Base-by-base conservation (phyloP, 164 flowering plant species). In the Umbellularia californica region DNA sequence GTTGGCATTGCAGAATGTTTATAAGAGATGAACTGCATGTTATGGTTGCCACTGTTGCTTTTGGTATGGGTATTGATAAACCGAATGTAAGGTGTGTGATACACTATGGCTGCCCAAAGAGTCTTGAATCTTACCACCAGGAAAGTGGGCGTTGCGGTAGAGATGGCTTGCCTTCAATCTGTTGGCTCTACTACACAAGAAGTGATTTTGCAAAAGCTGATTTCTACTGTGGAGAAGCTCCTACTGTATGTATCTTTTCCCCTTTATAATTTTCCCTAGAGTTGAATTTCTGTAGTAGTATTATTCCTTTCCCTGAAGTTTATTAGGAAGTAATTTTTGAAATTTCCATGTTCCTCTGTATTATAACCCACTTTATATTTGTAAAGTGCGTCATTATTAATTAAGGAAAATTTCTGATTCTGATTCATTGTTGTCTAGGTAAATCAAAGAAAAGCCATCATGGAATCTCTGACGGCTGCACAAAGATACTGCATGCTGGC, bases 51-150 rank as follows among this genome's bases (percentile, higher is more conserved):
- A 88, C 92, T 68, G 70, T 88, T 79, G 92, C 92, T 77, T 88
- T 88, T 82, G 92, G 92, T 58, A 88, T 88, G 92, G 92, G 92
- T 24, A 84, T 88, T 77, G 92, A 88, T 84, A 88, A 88, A 77
- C 89, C 92, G 28, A 72, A 88, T 74, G 76, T 88, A 70, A 83
- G 92, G 75, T 79, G 87, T 74, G 90, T 88, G 64, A 81, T 87
- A 77, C 92, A 88, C 75, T 88, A 88, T 76, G 92, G 90, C 69
- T 88, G 92, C 75, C 92, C 92, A 68, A 88, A 88, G 82, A 88
- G 88, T 79, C 69, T 87, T 22, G 92, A 87, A 55, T 84, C 87
- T 71, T 88, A 88, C 77, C 87, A 84, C 73, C 92, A 88, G 79
- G 92, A 85, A 82, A 88, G 90, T 81, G 92, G 92, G 17, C 78